Base-by-base conservation (phyloP, 345 rosid species). In the Garcia nutans region DNA sequence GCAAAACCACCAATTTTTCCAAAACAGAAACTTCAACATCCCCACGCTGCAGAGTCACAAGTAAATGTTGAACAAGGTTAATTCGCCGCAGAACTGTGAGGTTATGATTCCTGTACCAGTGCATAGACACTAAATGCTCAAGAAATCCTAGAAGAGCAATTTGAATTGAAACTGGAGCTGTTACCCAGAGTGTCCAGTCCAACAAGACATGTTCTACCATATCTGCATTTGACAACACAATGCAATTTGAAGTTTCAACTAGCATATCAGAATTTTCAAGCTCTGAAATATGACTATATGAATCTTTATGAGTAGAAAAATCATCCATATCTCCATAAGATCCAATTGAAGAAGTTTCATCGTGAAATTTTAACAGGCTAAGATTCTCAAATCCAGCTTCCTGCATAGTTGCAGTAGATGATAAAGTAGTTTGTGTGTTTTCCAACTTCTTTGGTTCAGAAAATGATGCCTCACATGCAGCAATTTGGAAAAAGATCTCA, bases 131-230 rank as follows among this genome's bases (percentile, higher is more conserved):
- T 73, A 96, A 88, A 83, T 96, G 93, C 86, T 96, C 99, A 79
- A 96, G 96, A 86, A 96, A 96, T 58, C 96, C 92, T 71, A 96
- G 89, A 71, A 96, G 86, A 33, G 98, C 84, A 86, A 93, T 93
- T 86, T 96, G 99, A 84, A 93, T 91, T 54, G 97, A 85, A 80
- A 96, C 92, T 42, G 98, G 87, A 76, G 99, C 89, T 61, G 91
- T 84, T 50, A 93, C 99, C 99, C 99, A 96, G 74, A 96, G 78
- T 31, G 99, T 96, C 99, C 99, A 96, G 81, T 96, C 99, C 85
- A 96, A 84, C 85, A 96, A 87, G 82, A 96, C 97, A 89, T 96
- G 98, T 80, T 96, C 99, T 83, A 96, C 93, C 99, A 96, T 92
- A 86, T 96, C 98, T 0, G 95, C 90, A 78, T 96, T 96, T 65